These are phyloP conservation scores for Anisogramma anomala DNA, from an alignment of 2,329 filamentous ascomycete species.

Conservation along the genomic window DNA sequence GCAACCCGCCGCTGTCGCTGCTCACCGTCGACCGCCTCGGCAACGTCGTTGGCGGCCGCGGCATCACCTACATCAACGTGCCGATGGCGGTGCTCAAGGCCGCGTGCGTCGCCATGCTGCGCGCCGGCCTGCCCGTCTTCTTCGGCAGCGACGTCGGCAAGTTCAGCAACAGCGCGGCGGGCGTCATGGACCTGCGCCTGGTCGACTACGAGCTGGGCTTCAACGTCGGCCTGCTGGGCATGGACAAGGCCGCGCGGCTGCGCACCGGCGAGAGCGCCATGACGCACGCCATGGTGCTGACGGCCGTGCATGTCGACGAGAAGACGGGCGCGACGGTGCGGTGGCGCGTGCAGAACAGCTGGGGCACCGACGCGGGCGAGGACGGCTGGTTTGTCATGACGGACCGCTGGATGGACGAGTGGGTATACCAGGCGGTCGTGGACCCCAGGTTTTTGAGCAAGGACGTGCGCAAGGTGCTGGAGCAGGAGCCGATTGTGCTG, in stretches of 20 bases:
- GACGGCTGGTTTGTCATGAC: conserved; percentile 87
- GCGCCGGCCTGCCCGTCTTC: conserved; percentile 69
- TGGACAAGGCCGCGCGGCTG: conserved; percentile 67
- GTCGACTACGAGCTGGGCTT: conserved; percentile 78
- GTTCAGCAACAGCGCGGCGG: conserved; percentile 54
- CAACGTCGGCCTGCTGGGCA: conserved; percentile 58
- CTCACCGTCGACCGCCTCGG: conserved; percentile 69
- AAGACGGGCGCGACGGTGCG: conserved; percentile 51
- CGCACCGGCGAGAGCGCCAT: conserved; percentile 66
- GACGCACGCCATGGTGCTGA: conserved; percentile 90
- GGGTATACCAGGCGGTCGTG: conserved; percentile 77
- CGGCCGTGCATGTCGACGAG: conserved; percentile 66
- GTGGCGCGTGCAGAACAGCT: conserved; percentile 83
- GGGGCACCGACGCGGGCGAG: conserved; percentile 58
- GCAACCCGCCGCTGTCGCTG: conserved; percentile 60
- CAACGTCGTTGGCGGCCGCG: conserved; percentile 66
- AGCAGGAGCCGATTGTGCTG: conserved; percentile 57
- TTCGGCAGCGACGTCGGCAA: conserved; percentile 85
- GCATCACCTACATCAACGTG: conserved; percentile 75
- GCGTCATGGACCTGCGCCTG: conserved; percentile 70
- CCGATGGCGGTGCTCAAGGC: conserved; percentile 60
- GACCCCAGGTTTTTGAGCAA: conserved; percentile 56
- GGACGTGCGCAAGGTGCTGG: conserved; percentile 58
- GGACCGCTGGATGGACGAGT: conserved; percentile 66
- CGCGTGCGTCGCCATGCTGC: conserved; percentile 66